Evolutionary conservation across 495 filamentous ascomycete species (phyloP).

Genomic region (Neurospora sp.): DNA sequence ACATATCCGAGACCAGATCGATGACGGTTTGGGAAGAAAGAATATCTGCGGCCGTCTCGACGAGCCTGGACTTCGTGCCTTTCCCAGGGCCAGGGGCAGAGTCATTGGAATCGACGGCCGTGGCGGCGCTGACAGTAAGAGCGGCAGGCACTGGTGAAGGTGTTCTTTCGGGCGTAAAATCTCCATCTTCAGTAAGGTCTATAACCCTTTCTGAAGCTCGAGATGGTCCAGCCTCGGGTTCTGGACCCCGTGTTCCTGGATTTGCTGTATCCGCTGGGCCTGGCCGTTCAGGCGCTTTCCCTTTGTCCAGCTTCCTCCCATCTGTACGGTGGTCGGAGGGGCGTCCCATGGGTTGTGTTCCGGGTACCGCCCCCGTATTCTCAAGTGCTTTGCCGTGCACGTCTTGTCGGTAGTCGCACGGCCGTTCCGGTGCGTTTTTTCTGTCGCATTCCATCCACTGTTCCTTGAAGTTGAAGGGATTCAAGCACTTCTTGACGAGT

Average conservation of each 20-base stretch:
- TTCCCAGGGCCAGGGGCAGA: neutral
- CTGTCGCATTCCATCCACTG: conserved; percentile 2
- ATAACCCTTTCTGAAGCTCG: neutral
- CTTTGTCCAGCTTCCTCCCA: neutral
- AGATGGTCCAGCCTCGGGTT: neutral
- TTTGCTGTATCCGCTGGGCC: neutral
- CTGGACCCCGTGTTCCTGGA: neutral
- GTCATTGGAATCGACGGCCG: neutral
- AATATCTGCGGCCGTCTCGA: neutral
- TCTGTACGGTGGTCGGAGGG: neutral
- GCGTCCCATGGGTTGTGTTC: neutral
- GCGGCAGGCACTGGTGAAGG: neutral
- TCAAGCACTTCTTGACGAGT: neutral
- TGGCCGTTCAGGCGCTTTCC: neutral
- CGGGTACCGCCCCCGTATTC: neutral
- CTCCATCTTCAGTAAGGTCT: neutral
- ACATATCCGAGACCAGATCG: neutral
- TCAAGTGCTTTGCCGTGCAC: neutral
- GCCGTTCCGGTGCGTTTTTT: conserved; percentile 1
- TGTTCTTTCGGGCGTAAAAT: neutral
- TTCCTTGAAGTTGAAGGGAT: conserved; percentile 3
- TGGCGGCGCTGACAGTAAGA: neutral
- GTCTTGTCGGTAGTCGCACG: conserved; percentile 3
- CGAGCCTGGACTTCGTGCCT: neutral
- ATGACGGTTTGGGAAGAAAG: neutral